Base-by-base conservation (phyloP, 2,329 filamentous ascomycete genomes). In the Zymoseptoria tritici region DNA sequence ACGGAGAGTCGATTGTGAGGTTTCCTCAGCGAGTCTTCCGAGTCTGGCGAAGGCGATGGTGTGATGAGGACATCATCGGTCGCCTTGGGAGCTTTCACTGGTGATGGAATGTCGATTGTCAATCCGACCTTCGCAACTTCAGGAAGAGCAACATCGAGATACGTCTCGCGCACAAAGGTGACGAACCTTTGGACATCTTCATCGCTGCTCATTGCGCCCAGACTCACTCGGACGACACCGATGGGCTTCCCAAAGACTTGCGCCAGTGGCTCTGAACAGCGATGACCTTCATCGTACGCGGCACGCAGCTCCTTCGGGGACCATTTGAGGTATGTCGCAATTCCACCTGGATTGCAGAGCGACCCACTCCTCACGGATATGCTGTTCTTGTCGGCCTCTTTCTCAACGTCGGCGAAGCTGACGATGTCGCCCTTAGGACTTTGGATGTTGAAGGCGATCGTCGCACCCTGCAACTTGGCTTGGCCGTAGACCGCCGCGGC, bases 261-360 rank as follows among this genome's bases (percentile, higher is more conserved):
- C 61, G 96, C 89, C 66, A 88, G 86, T 13, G 91, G 90, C 57
- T 85, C 83, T 7, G 91, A 91, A 73, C 93, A 97, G 50, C 89
- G 83, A 70, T 91, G 85, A 0, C 93, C 93, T 4, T 87, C 83
- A 0, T 87, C 89, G 68, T 92, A 95, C 68, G 96, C 94, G 59
- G 82, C 81, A 66, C 81, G 86, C 80, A 96, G 85, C 69, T 97
- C 91, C 81, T 86, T 87, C 0, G 90, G 85, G 54, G 86, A 81
- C 60, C 96, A 80, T 1, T 79, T 78, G 20, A 97, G 80, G 21
- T 85, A 85, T 1, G 81, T 80, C 13, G 91, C 87, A 60, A 95
- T 83, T 2, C 91, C 91, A 7, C 91, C 93, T 0, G 93, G 92
- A 67, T 96, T 96, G 75, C 93, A 97, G 1, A 97, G 79, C 0